Percentiles rank a stretch among this genome's conserved stretches.
These are phyloP conservation scores for Cercophora newfieldiana DNA, from an alignment of 495 filamentous ascomycete genomes.

Conservation along the genomic window DNA sequence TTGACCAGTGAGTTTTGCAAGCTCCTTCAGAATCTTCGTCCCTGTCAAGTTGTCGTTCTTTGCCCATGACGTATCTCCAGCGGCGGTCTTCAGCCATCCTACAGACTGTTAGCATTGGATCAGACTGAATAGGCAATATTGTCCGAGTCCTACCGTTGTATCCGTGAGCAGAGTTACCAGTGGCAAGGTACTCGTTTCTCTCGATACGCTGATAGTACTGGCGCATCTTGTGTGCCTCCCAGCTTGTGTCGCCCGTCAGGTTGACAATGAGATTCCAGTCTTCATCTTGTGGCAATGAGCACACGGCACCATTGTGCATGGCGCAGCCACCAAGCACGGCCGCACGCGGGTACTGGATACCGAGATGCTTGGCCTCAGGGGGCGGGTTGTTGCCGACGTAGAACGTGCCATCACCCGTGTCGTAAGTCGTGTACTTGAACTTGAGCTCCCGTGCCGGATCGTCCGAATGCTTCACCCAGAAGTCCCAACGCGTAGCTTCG, in stretches of 20 bases:
- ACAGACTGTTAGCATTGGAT: not conserved
- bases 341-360: slow-evolving; percentile 50
- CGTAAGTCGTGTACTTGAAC: slow-evolving; percentile 48
- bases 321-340: slow-evolving; percentile 50
- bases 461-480: slow-evolving; percentile 53
- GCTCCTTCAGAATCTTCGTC: slow-evolving; percentile 34
- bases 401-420: slow-evolving; percentile 46
- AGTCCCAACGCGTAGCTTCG: slow-evolving; percentile 50
- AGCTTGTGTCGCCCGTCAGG: slow-evolving; percentile 46
- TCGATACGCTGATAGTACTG: slow-evolving; percentile 46
- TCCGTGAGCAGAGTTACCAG: slow-evolving; percentile 43
- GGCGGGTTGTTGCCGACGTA: slow-evolving; percentile 50
- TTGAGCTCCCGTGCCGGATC: slow-evolving; percentile 43
- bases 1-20: slow-evolving; percentile 38
- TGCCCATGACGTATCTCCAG: slow-evolving; percentile 36
- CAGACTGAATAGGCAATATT: not conserved
- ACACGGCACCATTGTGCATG: slow-evolving; percentile 52
- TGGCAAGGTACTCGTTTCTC: slow-evolving; percentile 42
- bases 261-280: slow-evolving; percentile 50
- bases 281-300: slow-evolving; percentile 42
- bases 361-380: slow-evolving; percentile 42
- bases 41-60: slow-evolving; percentile 27
- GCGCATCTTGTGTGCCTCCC: slow-evolving; percentile 48
- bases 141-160: slow-evolving; percentile 34
- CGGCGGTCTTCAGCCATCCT: slow-evolving; percentile 45